A percentile compares a stretch with the other conserved stretches of the same genome.
phyloP scores from a whole-genome alignment of 495 filamentous ascomycete species.

The Aspergillus ellipticus region DNA sequence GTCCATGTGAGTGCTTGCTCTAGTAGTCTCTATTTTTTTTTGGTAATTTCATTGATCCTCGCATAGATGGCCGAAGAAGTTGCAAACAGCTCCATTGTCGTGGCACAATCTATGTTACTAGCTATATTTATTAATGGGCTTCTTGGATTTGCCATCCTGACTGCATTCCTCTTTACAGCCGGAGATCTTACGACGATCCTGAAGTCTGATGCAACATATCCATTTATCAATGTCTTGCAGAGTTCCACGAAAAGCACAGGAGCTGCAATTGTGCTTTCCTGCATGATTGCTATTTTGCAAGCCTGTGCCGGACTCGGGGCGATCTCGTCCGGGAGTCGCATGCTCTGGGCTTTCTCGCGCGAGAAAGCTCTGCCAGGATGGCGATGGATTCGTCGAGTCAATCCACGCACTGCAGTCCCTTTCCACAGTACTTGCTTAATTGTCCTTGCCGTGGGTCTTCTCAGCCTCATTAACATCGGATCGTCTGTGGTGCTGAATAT shows the following conservation, averaged over 20 bases:
- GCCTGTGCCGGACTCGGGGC: neutral
- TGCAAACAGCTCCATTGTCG: conserved; percentile 23
- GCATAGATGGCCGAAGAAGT: conserved; percentile 28
- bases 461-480: neutral
- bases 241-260: neutral
- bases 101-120: conserved; percentile 24
- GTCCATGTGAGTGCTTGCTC: too few species aligned
- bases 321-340: neutral
- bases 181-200: conserved; percentile 17
- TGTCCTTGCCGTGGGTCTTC: neutral
- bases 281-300: neutral
- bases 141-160: conserved; percentile 30
- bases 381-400: neutral
- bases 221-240: neutral
- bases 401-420: neutral
- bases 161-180: conserved; percentile 29
- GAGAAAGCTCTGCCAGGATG: neutral
- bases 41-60: too few species aligned
- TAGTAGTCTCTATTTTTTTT: too few species aligned
- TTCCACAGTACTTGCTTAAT: neutral
- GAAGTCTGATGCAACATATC: neutral
- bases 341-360: neutral
- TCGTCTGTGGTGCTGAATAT: neutral
- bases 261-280: neutral
- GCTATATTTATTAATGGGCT: conserved; percentile 27